Evolutionary conservation across 768 basidiomycete species (phyloP), one percentile per base, ranked within the genome.

Genomic region (Lyophyllum decastes): DNA sequence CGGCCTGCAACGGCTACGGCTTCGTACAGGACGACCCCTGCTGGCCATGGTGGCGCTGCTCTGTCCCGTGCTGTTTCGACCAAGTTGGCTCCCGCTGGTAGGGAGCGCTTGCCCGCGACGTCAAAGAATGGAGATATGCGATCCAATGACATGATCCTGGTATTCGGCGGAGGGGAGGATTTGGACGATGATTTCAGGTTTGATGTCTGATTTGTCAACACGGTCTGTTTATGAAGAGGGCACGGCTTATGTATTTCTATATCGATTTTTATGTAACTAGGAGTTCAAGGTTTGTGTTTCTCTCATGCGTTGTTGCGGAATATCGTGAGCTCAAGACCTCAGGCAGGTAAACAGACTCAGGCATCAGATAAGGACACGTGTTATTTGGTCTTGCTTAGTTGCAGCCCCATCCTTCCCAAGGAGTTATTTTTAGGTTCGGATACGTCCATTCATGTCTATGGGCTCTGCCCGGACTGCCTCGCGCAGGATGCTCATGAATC

Each of bases 111-210:
- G 4, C 43, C 38, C 27, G 49, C 27, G 11, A 27, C 26, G 12
- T 41, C 44, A 27, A 41, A 52, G 22, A 47, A 57, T 19, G 24
- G 14, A 2, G 25, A 17, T n/a, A 16, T 14, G 24, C 14, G 24
- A 10, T 24, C 25, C 10, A 41, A 14, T 43, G 55, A 53, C n/a
- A 22, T 54, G 11, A 49, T 60, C 8, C 44, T 52, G 45, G 19
- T 66, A 24, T 50, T 46, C 9, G 55, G 49, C 16, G 26, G 25
- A 21, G 55, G 57, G 9, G 26, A 21, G 24, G 60, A 46, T 10
- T 44, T 63, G 12, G 54, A 51, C 22, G 69, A 70, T 49, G 69
- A 70, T 52, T 70, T 70, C 38, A 56, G 43, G 54, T 70, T 70
- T 40, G 57, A 67, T 54, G 61, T 70, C 46, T 70, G 56, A 66